These are phyloP conservation scores for Poa annua DNA, from an alignment of 176 grass and related monocot species.

Conservation along the genomic window DNA sequence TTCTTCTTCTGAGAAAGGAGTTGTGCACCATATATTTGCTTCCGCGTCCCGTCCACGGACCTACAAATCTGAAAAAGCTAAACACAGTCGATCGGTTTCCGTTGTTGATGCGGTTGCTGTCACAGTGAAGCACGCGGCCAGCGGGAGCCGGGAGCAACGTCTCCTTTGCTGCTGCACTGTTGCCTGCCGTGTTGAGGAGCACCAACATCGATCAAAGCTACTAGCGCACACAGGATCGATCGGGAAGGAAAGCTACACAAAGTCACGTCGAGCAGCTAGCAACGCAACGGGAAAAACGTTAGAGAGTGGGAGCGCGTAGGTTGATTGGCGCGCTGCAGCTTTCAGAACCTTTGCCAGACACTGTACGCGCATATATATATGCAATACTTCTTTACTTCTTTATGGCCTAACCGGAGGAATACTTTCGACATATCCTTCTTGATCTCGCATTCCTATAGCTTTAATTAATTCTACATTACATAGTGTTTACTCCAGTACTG, in stretches of 20 bases:
- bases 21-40: neutral
- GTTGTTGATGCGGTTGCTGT: neutral
- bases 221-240: neutral
- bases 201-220: neutral
- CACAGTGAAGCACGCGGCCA: neutral
- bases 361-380: no score
- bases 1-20: neutral
- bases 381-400: neutral
- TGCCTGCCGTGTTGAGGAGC: neutral
- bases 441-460: neutral
- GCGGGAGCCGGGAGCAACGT: neutral
- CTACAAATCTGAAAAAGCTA: neutral
- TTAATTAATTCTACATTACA: no score
- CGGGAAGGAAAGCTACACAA: neutral
- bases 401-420: neutral
- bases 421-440: neutral
- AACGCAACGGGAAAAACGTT: neutral
- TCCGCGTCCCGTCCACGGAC: neutral
- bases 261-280: neutral
- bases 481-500: no score
- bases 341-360: neutral
- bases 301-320: neutral
- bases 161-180: neutral
- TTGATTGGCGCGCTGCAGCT: neutral
- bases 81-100: neutral